Evolutionary conservation across 805 yeast genomes (phyloP).

Genomic region (Nakazawaea ishiwadae): DNA sequence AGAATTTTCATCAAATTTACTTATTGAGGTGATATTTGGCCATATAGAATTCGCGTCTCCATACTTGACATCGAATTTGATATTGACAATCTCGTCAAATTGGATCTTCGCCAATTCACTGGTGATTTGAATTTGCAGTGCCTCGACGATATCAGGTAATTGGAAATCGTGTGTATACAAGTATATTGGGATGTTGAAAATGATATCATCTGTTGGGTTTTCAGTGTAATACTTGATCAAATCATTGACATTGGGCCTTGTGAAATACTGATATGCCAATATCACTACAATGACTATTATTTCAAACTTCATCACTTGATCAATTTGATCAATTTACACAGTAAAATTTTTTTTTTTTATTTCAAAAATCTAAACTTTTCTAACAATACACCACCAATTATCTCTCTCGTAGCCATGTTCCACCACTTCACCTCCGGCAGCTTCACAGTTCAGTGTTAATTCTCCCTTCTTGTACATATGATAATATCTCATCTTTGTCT

Average conservation of each 20-base stretch:
- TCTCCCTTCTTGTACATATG: slow-evolving; percentile 87
- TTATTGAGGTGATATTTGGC: slow-evolving; percentile 11
- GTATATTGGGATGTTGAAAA: slow-evolving; percentile 38
- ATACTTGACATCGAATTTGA: slow-evolving; percentile 19
- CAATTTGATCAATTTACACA: neutral
- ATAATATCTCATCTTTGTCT: slow-evolving; percentile 78
- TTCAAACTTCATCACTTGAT: no score
- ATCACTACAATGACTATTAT: no score
- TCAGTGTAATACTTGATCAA: slow-evolving; percentile 19
- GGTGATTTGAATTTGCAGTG: slow-evolving; percentile 43
- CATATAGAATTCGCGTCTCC: slow-evolving; percentile 10
- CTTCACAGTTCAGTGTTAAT: slow-evolving; percentile 58
- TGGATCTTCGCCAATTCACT: slow-evolving; percentile 27
- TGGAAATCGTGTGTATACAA: slow-evolving; percentile 38
- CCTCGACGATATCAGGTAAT: slow-evolving; percentile 66
- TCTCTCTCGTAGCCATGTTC: slow-evolving; percentile 86
- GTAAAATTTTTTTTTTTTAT: no score
- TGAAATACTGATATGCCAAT: neutral
- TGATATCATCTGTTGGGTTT: slow-evolving; percentile 37
- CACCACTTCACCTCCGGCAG: slow-evolving; percentile 68
- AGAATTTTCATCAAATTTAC: slow-evolving; percentile 14
- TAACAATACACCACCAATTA: slow-evolving; percentile 81
- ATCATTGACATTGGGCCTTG: neutral
- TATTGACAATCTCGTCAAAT: slow-evolving; percentile 16
- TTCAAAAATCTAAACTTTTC: slow-evolving; percentile 20